These are phyloP conservation scores for Cryptosporidium sp. DNA, from an alignment of 169 alveolate species.

Conservation along the genomic window DNA sequence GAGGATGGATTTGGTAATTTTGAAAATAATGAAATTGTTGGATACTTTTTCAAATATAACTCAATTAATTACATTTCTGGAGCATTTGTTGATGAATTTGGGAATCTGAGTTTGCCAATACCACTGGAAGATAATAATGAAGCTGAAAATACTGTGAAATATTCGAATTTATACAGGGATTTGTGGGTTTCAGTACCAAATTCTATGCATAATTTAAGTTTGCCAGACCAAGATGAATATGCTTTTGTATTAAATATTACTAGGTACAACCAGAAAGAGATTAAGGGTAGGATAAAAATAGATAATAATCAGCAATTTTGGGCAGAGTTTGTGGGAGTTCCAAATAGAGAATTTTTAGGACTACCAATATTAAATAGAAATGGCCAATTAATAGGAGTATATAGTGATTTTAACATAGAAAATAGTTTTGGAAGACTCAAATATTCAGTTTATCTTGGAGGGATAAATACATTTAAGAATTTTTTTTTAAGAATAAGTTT, in stretches of 20 bases:
- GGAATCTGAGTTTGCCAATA: not conserved
- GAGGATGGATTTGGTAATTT: not conserved
- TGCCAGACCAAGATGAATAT: conserved; percentile 7
- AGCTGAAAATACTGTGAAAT: not conserved
- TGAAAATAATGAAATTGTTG: not conserved
- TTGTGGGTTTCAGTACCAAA: conserved; percentile 14
- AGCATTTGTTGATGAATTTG: conserved; percentile 17
- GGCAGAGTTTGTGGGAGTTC: conserved; percentile 41
- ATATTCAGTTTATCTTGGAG: conserved; percentile 35
- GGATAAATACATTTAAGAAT: not conserved
- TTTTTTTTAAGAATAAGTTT: conserved; percentile 4
- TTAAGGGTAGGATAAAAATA: conserved; percentile 7
- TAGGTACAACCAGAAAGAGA: not conserved
- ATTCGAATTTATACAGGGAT: conserved; percentile 21
- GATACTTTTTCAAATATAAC: conserved; percentile 35
- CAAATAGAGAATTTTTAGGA: conserved; percentile 14
- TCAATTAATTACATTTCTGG: conserved; percentile 15
- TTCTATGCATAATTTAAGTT: conserved; percentile 35
- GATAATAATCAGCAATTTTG: not conserved
- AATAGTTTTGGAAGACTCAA: not conserved
- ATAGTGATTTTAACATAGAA: conserved; percentile 35
- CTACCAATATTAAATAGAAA: conserved; percentile 35
- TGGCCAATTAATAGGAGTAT: conserved; percentile 32
- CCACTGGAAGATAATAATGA: not conserved
- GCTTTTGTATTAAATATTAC: not conserved